phyloP scores from a whole-genome alignment of 306 rosid species.

The Crotalaria pallida region DNA sequence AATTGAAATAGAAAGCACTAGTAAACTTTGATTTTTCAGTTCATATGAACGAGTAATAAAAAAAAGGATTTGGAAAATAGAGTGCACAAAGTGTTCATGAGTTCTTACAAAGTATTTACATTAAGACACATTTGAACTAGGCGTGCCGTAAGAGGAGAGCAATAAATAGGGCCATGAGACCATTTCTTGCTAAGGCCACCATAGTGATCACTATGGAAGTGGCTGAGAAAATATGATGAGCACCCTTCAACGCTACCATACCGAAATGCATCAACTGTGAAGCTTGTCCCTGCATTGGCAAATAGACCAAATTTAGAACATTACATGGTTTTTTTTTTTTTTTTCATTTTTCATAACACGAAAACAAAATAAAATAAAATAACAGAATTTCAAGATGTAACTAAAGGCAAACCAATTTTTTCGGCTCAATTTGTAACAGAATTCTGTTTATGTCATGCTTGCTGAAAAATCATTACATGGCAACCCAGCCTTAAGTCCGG shows the following conservation, averaged over 20 bases:
- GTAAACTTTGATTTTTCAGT: not conserved
- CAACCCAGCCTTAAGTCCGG: not conserved
- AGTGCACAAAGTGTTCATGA: not conserved
- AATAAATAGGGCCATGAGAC: conserved; percentile 56
- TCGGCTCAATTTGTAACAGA: not conserved
- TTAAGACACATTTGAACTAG: conserved; percentile 45
- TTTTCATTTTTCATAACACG: not conserved
- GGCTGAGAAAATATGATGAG: conserved; percentile 48
- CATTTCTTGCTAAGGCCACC: conserved; percentile 55
- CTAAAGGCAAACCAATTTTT: not conserved
- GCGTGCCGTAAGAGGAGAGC: conserved; percentile 42
- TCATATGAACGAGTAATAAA: not conserved
- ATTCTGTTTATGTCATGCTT: not conserved
- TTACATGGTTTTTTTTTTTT: not conserved
- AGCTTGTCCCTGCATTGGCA: conserved; percentile 34
- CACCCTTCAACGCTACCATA: conserved; percentile 44
- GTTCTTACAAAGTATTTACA: conserved; percentile 45
- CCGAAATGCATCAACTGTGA: conserved; percentile 58
- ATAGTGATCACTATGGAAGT: conserved; percentile 48
- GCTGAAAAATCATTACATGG: not conserved
- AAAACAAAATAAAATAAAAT: not conserved
- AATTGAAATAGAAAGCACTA: conserved; percentile 1
- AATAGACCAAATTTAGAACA: conserved; percentile 14
- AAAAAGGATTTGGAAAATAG: not conserved
- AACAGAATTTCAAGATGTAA: not conserved